Conservation (phyloP, 2,329 filamentous ascomycete species). For the Aspergillus niger region DNA sequence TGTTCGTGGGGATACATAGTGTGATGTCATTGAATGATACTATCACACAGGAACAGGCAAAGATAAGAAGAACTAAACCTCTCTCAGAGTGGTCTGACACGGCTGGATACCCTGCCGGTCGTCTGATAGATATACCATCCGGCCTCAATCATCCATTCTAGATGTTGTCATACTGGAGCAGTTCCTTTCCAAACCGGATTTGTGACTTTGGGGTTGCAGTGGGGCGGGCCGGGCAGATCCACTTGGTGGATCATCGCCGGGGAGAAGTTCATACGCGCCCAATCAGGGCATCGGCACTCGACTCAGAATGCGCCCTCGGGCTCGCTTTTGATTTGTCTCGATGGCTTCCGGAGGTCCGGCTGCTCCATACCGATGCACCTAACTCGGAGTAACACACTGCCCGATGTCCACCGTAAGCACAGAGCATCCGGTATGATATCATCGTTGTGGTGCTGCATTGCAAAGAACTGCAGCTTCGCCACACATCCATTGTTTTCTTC, state of each 20-base stretch:
- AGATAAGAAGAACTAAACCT: background rate
- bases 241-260: background rate
- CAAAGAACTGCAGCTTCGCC: background rate
- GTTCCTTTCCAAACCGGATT: background rate
- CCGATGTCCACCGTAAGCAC: background rate
- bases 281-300: background rate
- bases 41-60: background rate
- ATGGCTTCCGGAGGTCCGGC: background rate
- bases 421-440: background rate
- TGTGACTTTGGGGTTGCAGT: background rate
- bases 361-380: background rate
- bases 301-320: background rate
- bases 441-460: background rate
- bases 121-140: background rate
- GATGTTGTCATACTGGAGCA: background rate
- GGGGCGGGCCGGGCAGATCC: background rate
- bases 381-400: background rate
- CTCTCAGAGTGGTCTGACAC: background rate
- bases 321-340: background rate
- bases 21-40: background rate
- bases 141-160: background rate
- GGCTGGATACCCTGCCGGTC: background rate
- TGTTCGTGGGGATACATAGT: background rate
- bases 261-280: background rate
- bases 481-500: background rate